A percentile compares a stretch with the other conserved stretches of the same genome.
Conservation (phyloP, 108 stramenopile genomes). For the Cylindrotheca closterium region DNA sequence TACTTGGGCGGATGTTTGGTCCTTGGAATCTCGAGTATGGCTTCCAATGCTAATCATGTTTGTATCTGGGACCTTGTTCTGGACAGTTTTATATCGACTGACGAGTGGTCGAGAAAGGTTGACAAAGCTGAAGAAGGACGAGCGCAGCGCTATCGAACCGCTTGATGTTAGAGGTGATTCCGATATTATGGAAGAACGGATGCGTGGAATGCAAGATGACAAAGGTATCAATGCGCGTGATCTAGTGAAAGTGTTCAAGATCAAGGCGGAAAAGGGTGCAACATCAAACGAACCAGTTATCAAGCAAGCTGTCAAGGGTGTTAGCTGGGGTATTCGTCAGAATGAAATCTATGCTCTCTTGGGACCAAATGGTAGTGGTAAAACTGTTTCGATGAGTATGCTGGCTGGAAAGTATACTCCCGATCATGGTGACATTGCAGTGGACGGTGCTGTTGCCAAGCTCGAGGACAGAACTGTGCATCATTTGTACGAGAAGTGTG, state of each 20-base stretch:
- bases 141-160: slow-evolving; percentile 1
- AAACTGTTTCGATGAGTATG: slow-evolving; percentile 33
- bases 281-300: slow-evolving; percentile 1
- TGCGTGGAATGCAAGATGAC: slow-evolving; percentile 9
- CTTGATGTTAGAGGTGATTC: slow-evolving; percentile 16
- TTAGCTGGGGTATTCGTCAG: slow-evolving; percentile 31
- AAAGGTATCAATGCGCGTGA: slow-evolving; percentile 44
- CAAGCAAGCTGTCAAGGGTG: slow-evolving; percentile 36
- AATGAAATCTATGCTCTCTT: slow-evolving; percentile 32
- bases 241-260: slow-evolving; percentile 30
- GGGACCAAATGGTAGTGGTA: slow-evolving; percentile 33
- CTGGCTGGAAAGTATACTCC: slow-evolving; percentile 35
- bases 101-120: slow-evolving; percentile 13
- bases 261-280: not conserved
- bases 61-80: slow-evolving; percentile 28
- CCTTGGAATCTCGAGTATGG: slow-evolving; percentile 39
- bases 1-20: slow-evolving; percentile 38
- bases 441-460: slow-evolving; percentile 21
- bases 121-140: slow-evolving; percentile 15
- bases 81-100: slow-evolving; percentile 33
- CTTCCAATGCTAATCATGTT: slow-evolving; percentile 34
- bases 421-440: slow-evolving; percentile 24
- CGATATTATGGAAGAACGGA: slow-evolving; percentile 25
- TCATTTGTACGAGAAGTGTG: slow-evolving; percentile 10
- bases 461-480: slow-evolving; percentile 6